Evolutionary conservation across 192 early-diverging fungal genomes (phyloP).

Genomic region (Coemansia sp.): DNA sequence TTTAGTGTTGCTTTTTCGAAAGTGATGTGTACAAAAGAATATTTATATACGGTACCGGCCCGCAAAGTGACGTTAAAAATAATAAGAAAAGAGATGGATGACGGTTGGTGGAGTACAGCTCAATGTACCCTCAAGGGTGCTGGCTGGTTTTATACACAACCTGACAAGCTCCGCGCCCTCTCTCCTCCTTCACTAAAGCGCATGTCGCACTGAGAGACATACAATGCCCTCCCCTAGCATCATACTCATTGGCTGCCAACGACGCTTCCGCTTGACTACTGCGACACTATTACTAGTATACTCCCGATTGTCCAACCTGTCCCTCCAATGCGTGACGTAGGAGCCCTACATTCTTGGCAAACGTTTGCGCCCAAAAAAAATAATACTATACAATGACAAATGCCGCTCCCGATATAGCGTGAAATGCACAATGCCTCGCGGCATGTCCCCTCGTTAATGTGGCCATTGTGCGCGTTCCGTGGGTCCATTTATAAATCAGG

Average conservation of each 20-base stretch:
- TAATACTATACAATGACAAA: background rate
- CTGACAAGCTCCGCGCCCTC: background rate
- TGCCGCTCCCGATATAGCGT: background rate
- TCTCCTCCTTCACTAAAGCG: background rate
- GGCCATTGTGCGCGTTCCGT: background rate
- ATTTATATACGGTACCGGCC: slow-evolving; percentile 2
- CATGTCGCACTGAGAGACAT: background rate
- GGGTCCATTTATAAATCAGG: background rate
- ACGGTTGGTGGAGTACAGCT: background rate
- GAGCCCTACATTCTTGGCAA: background rate
- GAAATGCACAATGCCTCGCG: slow-evolving; percentile 1
- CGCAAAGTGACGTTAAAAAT: background rate
- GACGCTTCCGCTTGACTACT: background rate
- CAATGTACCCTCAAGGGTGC: background rate
- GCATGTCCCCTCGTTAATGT: background rate
- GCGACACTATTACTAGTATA: background rate
- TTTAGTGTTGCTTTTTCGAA: background rate
- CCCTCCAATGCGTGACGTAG: background rate
- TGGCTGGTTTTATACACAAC: background rate
- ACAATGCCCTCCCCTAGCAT: background rate
- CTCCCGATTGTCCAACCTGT: background rate
- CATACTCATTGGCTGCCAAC: background rate
- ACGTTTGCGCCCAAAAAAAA: background rate
- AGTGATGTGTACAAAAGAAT: background rate
- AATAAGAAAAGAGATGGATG: background rate